These are phyloP conservation scores for Trichoderma citrinoviride DNA, from an alignment of 2,329 filamentous ascomycete genomes.

Conservation along the genomic window DNA sequence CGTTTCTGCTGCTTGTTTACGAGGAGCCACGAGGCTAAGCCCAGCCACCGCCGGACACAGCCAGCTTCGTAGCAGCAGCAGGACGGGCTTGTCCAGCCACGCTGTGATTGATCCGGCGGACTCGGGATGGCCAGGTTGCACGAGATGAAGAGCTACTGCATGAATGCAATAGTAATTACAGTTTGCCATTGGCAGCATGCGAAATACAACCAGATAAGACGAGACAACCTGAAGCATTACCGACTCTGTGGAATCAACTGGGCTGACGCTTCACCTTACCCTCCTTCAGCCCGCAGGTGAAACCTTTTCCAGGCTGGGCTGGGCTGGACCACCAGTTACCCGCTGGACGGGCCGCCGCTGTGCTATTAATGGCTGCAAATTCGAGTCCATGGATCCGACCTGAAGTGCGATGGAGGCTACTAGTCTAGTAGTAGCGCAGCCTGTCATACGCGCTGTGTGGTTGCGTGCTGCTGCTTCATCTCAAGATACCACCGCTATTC, in stretches of 20 bases:
- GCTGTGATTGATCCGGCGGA: conserved; percentile 5
- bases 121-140: neutral
- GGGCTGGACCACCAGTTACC: conserved; percentile 11
- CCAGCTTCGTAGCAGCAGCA: neutral
- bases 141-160: neutral
- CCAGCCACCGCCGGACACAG: conserved; percentile 9
- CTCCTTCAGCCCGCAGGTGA: neutral
- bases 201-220: too few species aligned
- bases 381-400: neutral
- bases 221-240: too few species aligned
- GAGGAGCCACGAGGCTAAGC: conserved; percentile 11
- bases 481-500: neutral
- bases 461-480: neutral
- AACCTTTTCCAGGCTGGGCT: neutral
- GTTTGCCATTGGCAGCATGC: neutral
- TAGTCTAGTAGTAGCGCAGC: too few species aligned
- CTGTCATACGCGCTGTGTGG: neutral
- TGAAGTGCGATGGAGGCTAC: neutral
- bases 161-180: neutral
- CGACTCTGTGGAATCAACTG: neutral
- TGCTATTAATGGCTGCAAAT: conserved; percentile 15
- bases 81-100: neutral
- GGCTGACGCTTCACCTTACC: conserved; percentile 1
- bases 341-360: conserved; percentile 15
- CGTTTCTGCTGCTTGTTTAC: neutral